Base-by-base conservation (phyloP, 1,284 basidiomycete genomes). In the Malassezia pachydermatis region DNA sequence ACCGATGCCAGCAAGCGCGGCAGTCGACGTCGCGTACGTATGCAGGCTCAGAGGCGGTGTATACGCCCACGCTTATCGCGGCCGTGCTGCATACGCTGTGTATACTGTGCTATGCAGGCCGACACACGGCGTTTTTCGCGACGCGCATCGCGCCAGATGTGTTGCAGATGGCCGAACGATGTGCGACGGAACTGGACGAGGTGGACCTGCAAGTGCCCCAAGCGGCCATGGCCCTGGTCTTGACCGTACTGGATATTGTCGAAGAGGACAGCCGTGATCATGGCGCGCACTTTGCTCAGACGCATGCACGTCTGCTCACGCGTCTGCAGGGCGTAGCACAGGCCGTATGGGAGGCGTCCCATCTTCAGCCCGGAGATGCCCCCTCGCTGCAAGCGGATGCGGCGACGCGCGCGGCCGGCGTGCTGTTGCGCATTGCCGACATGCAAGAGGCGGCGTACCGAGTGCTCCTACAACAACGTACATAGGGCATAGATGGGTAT, bases 171-270 rank as follows among this genome's bases (percentile, higher is more conserved):
- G 32, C 29, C 20, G 38, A 45, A 24, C 13, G 22, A 3, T 28
- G 20, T n/a, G n/a, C n/a, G n/a, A n/a, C n/a, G n/a, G n/a, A n/a
- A n/a, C n/a, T n/a, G n/a, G 19, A 61, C 49, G 42, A 48, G 19
- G 63, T 69, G 36, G 72, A 78, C 40, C 20, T 34, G 3, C 45
- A 19, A 23, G 19, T 58, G 11, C 16, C 23, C 14, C n/a, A n/a
- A 5, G 55, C 45, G 3, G 43, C 45, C 6, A 22, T 36, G 27
- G 37, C 42, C 10, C 40, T 46, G 23, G 37, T 32, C 6, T 37
- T 51, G 17, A 30, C 44, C 35, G 33, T 47, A 23, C 48, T 52
- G 19, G 28, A 55, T 27, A 30, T 24, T 10, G 45, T 29, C n/a
- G 5, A 6, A 20, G 40, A 35, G 20, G n/a, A n/a, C n/a, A 9